These are phyloP conservation scores for Mrakia hoshinonis DNA, from an alignment of 768 basidiomycete genomes.

Conservation along the genomic window DNA sequence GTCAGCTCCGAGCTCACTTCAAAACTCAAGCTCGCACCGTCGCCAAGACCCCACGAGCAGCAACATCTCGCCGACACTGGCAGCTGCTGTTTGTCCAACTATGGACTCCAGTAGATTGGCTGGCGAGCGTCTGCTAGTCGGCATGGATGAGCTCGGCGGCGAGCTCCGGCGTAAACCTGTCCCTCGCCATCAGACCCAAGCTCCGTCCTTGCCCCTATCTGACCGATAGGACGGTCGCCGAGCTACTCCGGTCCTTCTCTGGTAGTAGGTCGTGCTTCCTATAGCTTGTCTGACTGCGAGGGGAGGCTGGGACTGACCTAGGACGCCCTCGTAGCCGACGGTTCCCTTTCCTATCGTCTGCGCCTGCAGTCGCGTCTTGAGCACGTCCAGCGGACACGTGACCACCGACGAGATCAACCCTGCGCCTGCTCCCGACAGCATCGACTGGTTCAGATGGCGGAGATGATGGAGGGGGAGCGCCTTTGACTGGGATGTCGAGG, in stretches of 20 bases:
- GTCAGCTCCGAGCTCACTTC: not conserved
- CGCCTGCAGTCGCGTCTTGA: conserved; percentile 97
- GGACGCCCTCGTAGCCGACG: conserved; percentile 65
- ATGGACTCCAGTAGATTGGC: too few species aligned
- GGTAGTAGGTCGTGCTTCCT: too few species aligned
- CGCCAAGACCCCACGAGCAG: not conserved
- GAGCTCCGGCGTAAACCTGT: too few species aligned
- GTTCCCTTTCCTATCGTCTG: conserved; percentile 59
- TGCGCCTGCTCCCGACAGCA: conserved; percentile 80
- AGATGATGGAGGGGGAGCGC: conserved; percentile 11
- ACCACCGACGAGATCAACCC: conserved; percentile 85
- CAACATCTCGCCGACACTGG: too few species aligned
- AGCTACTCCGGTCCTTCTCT: too few species aligned
- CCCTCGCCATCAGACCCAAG: too few species aligned
- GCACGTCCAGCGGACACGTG: conserved; percentile 93
- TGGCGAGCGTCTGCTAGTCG: too few species aligned
- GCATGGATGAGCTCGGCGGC: too few species aligned
- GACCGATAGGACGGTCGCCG: too few species aligned
- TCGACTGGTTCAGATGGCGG: conserved; percentile 37
- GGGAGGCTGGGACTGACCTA: conserved; percentile 48
- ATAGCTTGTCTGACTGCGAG: too few species aligned
- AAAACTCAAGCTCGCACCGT: not conserved
- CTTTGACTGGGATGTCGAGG: not conserved
- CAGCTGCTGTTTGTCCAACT: too few species aligned
- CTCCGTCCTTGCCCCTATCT: too few species aligned